phyloP scores from a whole-genome alignment of 2,329 filamentous ascomycete genomes.

The Alternaria gaisen region DNA sequence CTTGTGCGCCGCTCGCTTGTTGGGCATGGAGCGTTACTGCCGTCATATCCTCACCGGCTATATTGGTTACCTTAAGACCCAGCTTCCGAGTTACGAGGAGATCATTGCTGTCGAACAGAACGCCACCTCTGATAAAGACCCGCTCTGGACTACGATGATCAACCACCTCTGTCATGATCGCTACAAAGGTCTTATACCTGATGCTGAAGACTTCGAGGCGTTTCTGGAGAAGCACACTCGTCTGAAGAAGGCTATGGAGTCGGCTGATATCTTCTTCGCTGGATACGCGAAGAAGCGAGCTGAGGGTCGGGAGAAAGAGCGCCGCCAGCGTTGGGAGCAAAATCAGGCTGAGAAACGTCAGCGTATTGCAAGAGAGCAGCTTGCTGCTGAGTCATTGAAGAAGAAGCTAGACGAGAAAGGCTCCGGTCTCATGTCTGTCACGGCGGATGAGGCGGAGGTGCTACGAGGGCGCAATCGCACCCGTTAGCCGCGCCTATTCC shows the following conservation, averaged over 20 bases:
- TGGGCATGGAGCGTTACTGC: slow-evolving; percentile 28
- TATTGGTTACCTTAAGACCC: slow-evolving; percentile 17
- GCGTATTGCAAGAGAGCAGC: slow-evolving; percentile 5
- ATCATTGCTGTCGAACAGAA: slow-evolving; percentile 20
- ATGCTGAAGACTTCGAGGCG: slow-evolving; percentile 14
- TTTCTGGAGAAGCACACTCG: slow-evolving; percentile 13
- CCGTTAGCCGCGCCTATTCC: not conserved
- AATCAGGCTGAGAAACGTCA: slow-evolving; percentile 8
- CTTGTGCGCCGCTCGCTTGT: slow-evolving; percentile 17
- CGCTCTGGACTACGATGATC: slow-evolving; percentile 26
- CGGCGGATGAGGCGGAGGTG: slow-evolving; percentile 14
- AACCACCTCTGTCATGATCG: slow-evolving; percentile 22
- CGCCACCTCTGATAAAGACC: slow-evolving; percentile 16
- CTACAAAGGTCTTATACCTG: slow-evolving; percentile 8
- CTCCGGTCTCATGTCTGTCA: slow-evolving; percentile 14
- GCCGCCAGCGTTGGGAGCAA: slow-evolving; percentile 6
- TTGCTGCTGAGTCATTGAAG: slow-evolving; percentile 2
- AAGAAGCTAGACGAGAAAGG: slow-evolving; percentile 14
- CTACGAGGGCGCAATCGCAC: slow-evolving; percentile 7
- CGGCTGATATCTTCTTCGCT: slow-evolving; percentile 14
- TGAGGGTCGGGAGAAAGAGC: not conserved
- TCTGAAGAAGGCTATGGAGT: slow-evolving; percentile 9
- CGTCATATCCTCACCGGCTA: slow-evolving; percentile 8
- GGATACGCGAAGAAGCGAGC: slow-evolving; percentile 2
- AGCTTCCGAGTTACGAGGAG: slow-evolving; percentile 24